Evolutionary conservation across 2,329 filamentous ascomycete genomes (phyloP).

Genomic region (Diaporthe sp.): DNA sequence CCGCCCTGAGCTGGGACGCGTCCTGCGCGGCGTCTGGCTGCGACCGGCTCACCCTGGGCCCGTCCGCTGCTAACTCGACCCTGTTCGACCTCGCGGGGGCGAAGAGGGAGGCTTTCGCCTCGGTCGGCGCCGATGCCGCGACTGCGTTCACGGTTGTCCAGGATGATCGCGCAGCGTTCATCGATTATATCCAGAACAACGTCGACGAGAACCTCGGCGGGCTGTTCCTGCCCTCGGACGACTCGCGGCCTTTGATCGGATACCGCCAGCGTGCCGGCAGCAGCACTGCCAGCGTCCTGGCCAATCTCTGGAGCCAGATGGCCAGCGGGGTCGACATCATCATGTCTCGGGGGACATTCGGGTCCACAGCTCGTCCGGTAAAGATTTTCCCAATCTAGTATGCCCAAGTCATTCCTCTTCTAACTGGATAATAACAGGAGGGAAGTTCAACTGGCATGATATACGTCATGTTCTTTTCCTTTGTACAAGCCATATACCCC

Average conservation of each 20-base stretch:
- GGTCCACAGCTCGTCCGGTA: not conserved
- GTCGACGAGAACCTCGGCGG: not conserved
- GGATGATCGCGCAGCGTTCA: not conserved
- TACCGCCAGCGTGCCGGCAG: not conserved
- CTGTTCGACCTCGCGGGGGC: not conserved
- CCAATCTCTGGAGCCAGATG: conserved; percentile 1
- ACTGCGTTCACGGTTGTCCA: not conserved
- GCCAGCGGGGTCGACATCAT: conserved; percentile 2
- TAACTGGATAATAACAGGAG: not conserved
- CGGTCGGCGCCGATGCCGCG: not conserved
- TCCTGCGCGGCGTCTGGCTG: not conserved
- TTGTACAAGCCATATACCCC: not conserved
- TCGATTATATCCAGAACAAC: not conserved
- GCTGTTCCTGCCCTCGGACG: not conserved
- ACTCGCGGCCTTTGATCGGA: not conserved
- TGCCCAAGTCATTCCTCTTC: not conserved
- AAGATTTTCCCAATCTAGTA: not conserved
- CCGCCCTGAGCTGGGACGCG: not conserved
- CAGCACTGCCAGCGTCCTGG: not conserved
- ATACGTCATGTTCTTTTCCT: conserved; percentile 4
- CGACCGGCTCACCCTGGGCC: not conserved
- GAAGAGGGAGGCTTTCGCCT: not conserved
- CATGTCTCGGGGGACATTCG: conserved; percentile 7
- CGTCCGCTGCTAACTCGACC: not conserved
- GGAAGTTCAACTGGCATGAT: not conserved